Conservation (phyloP, 768 basidiomycete species). For the Lactarius psammicola region DNA sequence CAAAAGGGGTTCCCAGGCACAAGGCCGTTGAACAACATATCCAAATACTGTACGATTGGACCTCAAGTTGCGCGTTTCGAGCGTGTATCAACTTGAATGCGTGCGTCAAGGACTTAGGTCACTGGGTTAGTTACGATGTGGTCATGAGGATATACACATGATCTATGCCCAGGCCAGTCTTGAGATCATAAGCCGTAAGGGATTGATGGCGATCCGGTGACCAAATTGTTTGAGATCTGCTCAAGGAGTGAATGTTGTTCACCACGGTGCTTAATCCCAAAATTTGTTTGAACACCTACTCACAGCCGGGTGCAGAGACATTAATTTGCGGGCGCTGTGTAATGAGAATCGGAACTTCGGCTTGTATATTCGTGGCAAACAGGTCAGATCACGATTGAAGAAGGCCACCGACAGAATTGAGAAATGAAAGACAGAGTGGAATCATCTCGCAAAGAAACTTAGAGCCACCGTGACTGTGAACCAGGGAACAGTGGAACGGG, state of each 20-base stretch:
- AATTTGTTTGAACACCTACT: background rate
- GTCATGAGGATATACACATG: background rate
- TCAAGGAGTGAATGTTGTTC: background rate
- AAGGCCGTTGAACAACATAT: slow-evolving; percentile 6
- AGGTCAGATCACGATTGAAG: background rate
- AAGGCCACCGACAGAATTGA: background rate
- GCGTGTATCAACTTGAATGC: background rate
- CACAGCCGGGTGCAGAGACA: background rate
- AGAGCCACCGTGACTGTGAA: too few relatives aligned
- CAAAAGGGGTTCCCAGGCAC: slow-evolving; percentile 7
- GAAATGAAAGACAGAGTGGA: background rate
- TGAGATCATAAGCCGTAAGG: background rate
- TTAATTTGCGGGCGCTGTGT: background rate
- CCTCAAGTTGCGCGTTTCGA: slow-evolving; percentile 5
- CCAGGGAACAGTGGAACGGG: background rate
- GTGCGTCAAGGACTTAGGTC: background rate
- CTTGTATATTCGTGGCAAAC: background rate
- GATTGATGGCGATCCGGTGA: background rate
- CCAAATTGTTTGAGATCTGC: background rate
- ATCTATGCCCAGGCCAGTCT: background rate
- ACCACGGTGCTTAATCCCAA: background rate
- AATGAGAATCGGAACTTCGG: background rate
- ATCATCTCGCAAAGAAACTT: too few relatives aligned
- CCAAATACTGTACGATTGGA: slow-evolving; percentile 1
- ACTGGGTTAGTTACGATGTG: background rate